Conservation (phyloP, 2,329 filamentous ascomycete genomes). For the Teratosphaeria pseudoeucalypti region DNA sequence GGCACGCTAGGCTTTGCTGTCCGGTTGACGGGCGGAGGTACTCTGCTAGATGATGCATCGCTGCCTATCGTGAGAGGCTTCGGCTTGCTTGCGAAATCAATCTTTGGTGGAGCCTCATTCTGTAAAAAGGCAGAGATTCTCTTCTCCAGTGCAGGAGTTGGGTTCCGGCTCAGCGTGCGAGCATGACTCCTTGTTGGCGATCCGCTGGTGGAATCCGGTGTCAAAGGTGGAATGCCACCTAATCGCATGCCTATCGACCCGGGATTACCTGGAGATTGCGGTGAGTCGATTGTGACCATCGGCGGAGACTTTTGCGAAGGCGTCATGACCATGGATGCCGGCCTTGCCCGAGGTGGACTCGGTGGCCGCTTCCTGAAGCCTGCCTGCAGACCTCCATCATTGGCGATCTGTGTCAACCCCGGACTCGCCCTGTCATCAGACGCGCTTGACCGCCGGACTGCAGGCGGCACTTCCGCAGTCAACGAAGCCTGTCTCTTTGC, state of each 20-base stretch:
- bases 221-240: conserved; percentile 10
- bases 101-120: conserved; percentile 2
- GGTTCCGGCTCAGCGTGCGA: conserved; percentile 29
- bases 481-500: conserved; percentile 8
- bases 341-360: conserved; percentile 29
- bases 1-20: conserved; percentile 65
- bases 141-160: conserved; percentile 33
- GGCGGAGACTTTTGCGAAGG: conserved; percentile 46
- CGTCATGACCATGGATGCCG: conserved; percentile 40
- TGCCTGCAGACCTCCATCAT: not conserved
- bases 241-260: conserved; percentile 10
- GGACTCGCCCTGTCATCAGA: conserved; percentile 1
- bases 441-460: not conserved
- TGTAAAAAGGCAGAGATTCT: conserved; percentile 27
- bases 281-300: conserved; percentile 36
- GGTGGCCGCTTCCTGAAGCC: conserved; percentile 19
- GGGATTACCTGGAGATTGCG: conserved; percentile 5
- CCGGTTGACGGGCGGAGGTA: conserved; percentile 69
- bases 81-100: conserved; percentile 5
- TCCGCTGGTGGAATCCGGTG: conserved; percentile 13
- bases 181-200: conserved; percentile 24
- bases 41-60: conserved; percentile 25
- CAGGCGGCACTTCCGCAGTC: not conserved
- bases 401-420: not conserved
- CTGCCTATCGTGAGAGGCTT: conserved; percentile 1